phyloP scores from a whole-genome alignment of 441 rosid genomes.

The Adansonia gregorii region DNA sequence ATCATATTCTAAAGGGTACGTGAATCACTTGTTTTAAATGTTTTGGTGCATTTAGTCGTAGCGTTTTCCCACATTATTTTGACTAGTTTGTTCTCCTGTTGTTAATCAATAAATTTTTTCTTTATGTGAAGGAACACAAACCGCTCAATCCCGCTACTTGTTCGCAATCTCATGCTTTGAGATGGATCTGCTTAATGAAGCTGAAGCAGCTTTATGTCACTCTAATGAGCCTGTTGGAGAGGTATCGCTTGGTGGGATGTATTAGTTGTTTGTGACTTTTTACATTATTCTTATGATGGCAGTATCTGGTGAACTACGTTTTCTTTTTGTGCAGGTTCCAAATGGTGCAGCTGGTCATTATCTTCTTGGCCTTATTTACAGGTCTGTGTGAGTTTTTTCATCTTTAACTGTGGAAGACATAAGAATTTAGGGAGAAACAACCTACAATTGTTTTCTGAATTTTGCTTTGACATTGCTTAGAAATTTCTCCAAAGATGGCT shows the following conservation, averaged over 20 bases:
- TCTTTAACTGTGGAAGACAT: background rate
- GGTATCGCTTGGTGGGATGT: conserved; percentile 47
- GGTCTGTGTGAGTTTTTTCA: conserved; percentile 44
- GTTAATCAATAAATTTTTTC: conserved; percentile 36
- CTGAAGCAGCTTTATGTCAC: conserved; percentile 85
- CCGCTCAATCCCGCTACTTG: conserved; percentile 97
- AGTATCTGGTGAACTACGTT: conserved; percentile 29
- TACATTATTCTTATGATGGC: background rate
- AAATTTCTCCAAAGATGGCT: conserved; percentile 10
- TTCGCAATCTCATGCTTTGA: conserved; percentile 94
- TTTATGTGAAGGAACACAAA: conserved; percentile 73
- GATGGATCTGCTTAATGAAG: conserved; percentile 96
- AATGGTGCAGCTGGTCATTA: conserved; percentile 96
- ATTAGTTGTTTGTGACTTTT: background rate
- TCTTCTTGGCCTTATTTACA: conserved; percentile 92
- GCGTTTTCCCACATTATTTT: background rate
- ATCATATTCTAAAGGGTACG: conserved; percentile 83
- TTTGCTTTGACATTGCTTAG: background rate
- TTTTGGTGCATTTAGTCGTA: conserved; percentile 5
- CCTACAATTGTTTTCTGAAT: background rate
- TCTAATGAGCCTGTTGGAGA: conserved; percentile 78
- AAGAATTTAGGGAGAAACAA: background rate
- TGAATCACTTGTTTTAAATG: conserved; percentile 9
- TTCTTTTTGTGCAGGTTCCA: conserved; percentile 63
- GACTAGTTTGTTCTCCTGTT: conserved; percentile 26